Evolutionary conservation across 805 yeast species (phyloP).

Genomic region (Zygosaccharomyces bisporus): DNA sequence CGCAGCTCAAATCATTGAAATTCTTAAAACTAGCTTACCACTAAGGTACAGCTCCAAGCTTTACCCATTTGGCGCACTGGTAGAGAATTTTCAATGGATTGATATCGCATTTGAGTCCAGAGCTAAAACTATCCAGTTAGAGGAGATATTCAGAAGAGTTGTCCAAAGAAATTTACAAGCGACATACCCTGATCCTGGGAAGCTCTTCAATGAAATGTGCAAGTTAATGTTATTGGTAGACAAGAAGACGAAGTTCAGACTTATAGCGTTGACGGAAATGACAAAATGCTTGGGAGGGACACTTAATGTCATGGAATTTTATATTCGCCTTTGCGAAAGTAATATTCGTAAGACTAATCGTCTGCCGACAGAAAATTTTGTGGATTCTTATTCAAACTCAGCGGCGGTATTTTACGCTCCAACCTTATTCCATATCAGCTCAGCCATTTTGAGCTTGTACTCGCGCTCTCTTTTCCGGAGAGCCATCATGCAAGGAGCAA

Average conservation of each 20-base stretch:
- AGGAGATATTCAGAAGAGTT: constrained; percentile 4
- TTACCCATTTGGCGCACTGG: not conserved
- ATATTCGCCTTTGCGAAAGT: constrained; percentile 17
- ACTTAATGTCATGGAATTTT: constrained; percentile 17
- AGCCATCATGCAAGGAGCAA: constrained; percentile 15
- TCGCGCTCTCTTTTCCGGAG: constrained; percentile 18
- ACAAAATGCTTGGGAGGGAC: constrained; percentile 16
- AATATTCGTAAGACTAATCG: constrained; percentile 11
- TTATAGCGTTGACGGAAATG: constrained; percentile 1
- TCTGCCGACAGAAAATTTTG: not conserved
- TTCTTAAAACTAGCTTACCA: constrained; percentile 2
- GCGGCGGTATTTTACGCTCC: constrained; percentile 9
- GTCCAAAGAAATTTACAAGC: not conserved
- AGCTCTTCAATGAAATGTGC: constrained; percentile 6
- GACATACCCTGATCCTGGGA: constrained; percentile 4
- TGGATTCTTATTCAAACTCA: not conserved
- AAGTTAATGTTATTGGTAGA: constrained; percentile 6
- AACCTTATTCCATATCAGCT: constrained; percentile 4
- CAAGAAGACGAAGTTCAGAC: not conserved
- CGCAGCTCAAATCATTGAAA: constrained; percentile 2
- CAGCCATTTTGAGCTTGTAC: constrained; percentile 13
- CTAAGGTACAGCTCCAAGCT: not conserved
- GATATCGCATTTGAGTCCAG: constrained; percentile 10
- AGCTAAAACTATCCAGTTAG: constrained; percentile 6
- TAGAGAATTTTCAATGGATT: constrained; percentile 1